These are phyloP conservation scores for Kregervanrija fluxuum DNA, from an alignment of 805 yeast species.

Conservation along the genomic window DNA sequence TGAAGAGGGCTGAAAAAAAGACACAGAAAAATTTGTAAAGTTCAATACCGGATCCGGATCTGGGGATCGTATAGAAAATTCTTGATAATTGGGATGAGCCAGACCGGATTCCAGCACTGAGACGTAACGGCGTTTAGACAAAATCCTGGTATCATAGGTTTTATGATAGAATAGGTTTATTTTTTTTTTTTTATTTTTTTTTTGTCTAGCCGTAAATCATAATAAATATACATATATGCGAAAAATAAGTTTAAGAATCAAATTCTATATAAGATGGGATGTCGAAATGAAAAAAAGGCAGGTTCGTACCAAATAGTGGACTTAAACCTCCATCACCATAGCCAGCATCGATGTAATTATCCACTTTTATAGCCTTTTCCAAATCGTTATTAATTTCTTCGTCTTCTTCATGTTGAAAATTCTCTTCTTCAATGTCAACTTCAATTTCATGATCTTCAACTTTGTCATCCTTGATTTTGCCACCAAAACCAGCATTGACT, in stretches of 20 bases:
- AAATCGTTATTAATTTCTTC: neutral
- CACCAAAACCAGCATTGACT: conserved; percentile 69
- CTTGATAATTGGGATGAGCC: too few species aligned
- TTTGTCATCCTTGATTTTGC: conserved; percentile 7
- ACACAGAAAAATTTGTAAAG: too few species aligned
- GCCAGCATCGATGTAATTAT: conserved; percentile 15
- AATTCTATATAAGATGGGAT: conserved; percentile 43
- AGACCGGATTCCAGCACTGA: too few species aligned
- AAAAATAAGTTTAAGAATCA: neutral
- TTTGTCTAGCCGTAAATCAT: too few species aligned
- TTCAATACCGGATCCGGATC: too few species aligned
- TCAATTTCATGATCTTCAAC: conserved; percentile 8
- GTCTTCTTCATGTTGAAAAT: neutral
- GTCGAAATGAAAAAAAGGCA: conserved; percentile 74
- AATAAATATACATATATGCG: too few species aligned
- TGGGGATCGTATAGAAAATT: too few species aligned
- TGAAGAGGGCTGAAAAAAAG: too few species aligned
- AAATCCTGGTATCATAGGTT: too few species aligned
- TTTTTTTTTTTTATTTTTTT: too few species aligned
- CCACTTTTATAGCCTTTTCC: neutral
- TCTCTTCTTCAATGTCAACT: conserved; percentile 8
- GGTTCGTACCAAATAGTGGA: conserved; percentile 56
- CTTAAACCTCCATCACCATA: conserved; percentile 8
- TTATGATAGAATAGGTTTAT: too few species aligned
- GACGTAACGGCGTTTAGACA: too few species aligned